A percentile compares a stretch with the other conserved stretches of the same genome.
Conservation (phyloP, 805 yeast genomes). For the Sungouiella thailandica region DNA sequence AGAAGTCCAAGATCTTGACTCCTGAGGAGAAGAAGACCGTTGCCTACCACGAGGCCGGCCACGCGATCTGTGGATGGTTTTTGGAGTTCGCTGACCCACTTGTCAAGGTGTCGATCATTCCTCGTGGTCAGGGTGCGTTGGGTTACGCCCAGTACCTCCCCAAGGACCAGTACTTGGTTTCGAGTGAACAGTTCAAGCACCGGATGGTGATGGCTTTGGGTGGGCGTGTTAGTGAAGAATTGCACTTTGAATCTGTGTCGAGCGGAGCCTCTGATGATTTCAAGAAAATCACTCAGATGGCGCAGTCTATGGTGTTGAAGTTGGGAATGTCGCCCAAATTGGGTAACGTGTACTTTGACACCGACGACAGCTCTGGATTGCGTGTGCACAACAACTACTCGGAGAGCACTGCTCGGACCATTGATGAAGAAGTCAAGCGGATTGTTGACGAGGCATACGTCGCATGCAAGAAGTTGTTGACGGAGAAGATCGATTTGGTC, state of each 20-base stretch:
- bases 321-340: conserved; percentile 87
- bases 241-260: conserved; percentile 87
- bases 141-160: conserved; percentile 98
- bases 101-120: conserved; percentile 91
- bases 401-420: conserved; percentile 74
- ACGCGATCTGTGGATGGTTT: conserved; percentile 98
- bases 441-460: conserved; percentile 73
- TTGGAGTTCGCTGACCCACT: conserved; percentile 88
- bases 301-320: conserved; percentile 85
- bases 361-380: conserved; percentile 42
- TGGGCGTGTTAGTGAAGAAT: conserved; percentile 94
- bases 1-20: conserved; percentile 76
- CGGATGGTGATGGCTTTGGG: conserved; percentile 97
- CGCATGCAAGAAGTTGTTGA: conserved; percentile 61
- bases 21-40: conserved; percentile 86
- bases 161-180: conserved; percentile 78
- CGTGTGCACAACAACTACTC: conserved; percentile 82
- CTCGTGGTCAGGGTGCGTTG: conserved; percentile 93
- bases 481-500: conserved; percentile 56
- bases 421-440: conserved; percentile 79
- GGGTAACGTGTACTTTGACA: conserved; percentile 79
- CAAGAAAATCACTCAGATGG: conserved; percentile 91
- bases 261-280: conserved; percentile 97
- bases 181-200: conserved; percentile 74
- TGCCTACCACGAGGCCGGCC: conserved; percentile 99